These are phyloP conservation scores for Dictyophora rubrovolvata DNA, from an alignment of 768 basidiomycete genomes.

Conservation along the genomic window DNA sequence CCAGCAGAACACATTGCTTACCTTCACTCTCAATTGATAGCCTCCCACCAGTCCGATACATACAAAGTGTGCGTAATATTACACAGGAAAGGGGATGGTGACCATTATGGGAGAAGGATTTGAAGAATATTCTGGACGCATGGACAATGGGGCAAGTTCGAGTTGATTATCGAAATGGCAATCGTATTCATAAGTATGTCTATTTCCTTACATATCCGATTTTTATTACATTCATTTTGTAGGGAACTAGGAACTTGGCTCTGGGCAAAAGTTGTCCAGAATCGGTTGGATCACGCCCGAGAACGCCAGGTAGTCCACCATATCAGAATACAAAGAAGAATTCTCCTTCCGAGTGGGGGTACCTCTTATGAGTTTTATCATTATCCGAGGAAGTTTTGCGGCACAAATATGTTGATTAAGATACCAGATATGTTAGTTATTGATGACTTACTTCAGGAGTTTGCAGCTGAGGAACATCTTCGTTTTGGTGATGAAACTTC, in stretches of 20 bases:
- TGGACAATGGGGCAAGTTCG: neutral
- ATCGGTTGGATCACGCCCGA: neutral
- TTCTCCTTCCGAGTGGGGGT: neutral
- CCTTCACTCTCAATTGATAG: neutral
- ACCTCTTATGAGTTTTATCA: neutral
- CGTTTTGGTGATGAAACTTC: neutral
- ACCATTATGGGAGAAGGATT: neutral
- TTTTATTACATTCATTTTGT: neutral
- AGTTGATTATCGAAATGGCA: neutral
- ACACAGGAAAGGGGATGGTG: neutral
- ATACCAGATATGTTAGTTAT: neutral
- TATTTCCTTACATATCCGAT: no score
- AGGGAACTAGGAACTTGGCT: neutral
- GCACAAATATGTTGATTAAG: neutral
- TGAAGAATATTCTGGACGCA: neutral
- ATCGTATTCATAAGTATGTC: neutral
- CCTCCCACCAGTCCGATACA: neutral
- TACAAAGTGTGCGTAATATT: neutral
- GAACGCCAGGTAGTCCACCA: neutral
- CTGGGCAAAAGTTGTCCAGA: neutral
- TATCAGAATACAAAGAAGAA: neutral
- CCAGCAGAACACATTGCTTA: neutral
- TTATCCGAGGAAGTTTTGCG: neutral
- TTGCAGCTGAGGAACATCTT: neutral
- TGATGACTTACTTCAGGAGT: neutral